Conservation (phyloP, 108 stramenopile species). For the Craspedostauros australis region DNA sequence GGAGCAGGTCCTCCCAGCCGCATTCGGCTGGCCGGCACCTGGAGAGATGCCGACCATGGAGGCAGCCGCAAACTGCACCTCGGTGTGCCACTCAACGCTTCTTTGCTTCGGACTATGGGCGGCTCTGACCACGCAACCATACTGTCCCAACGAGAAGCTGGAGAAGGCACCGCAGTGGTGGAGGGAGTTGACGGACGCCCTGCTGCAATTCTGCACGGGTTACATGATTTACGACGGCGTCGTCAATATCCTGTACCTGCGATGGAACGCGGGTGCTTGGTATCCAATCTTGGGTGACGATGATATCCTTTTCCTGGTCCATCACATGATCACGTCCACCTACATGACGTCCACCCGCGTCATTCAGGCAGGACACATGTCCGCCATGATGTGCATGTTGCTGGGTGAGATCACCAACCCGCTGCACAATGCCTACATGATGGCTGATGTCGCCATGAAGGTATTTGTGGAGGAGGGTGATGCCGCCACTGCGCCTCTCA, state of each 20-base stretch:
- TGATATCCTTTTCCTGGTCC: constrained; percentile 40
- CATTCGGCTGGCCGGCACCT: constrained; percentile 26
- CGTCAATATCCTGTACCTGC: constrained; percentile 8
- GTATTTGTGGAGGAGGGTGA: too few species aligned
- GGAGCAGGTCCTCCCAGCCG: constrained; percentile 7
- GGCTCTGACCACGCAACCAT: constrained; percentile 22
- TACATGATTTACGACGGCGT: constrained; percentile 66
- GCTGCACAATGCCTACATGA: constrained; percentile 34
- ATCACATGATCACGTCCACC: constrained; percentile 49
- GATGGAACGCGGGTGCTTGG: constrained; percentile 1
- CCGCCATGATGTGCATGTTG: constrained; percentile 61
- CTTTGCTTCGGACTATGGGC: constrained; percentile 37
- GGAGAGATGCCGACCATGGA: constrained; percentile 6
- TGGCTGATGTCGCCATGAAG: constrained; percentile 29
- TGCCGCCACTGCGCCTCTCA: constrained; percentile 29
- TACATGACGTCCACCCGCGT: constrained; percentile 53
- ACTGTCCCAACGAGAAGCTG: constrained; percentile 25
- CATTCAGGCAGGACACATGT: constrained; percentile 48
- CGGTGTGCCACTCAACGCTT: constrained; percentile 32
- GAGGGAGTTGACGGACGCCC: constrained; percentile 41
- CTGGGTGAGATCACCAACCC: constrained; percentile 66
- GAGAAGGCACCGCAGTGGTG: constrained; percentile 31
- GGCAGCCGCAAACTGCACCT: constrained; percentile 20
- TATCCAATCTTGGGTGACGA: constrained; percentile 1
- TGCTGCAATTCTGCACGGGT: constrained; percentile 64